Conservation (phyloP, 1,284 basidiomycete genomes). For the Cryptococcus sp. region DNA sequence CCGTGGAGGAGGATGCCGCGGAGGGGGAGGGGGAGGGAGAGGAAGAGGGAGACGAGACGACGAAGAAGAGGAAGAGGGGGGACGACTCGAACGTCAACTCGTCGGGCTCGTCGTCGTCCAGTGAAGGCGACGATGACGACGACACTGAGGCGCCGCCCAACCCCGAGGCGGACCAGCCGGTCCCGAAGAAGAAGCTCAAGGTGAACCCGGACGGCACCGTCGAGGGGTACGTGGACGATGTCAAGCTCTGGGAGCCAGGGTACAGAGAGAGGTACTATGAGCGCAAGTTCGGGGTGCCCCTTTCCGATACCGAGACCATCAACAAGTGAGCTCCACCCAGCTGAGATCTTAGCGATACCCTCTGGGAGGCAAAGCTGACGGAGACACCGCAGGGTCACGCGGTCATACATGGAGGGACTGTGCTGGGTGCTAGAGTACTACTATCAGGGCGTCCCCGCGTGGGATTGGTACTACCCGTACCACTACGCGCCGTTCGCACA, state of each 20-base stretch:
- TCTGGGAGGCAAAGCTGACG: constrained; percentile 1
- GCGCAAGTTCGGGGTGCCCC: constrained; percentile 84
- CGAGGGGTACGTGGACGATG: constrained; percentile 73
- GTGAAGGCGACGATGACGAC: constrained; percentile 57
- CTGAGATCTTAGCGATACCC: no score
- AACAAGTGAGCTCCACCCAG: constrained; percentile 66
- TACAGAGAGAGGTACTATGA: constrained; percentile 94
- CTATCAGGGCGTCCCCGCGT: constrained; percentile 97
- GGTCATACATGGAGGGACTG: constrained; percentile 86
- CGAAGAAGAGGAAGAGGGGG: constrained; percentile 13
- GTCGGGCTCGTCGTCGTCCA: constrained; percentile 51
- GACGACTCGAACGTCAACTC: constrained; percentile 33
- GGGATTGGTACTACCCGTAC: constrained; percentile 99
- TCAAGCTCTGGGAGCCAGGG: constrained; percentile 90
- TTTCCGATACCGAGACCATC: constrained; percentile 68
- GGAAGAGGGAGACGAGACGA: neutral
- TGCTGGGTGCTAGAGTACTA: constrained; percentile 98
- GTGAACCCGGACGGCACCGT: constrained; percentile 69
- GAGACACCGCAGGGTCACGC: constrained; percentile 62
- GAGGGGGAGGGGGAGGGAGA: constrained; percentile 10
- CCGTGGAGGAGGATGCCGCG: constrained; percentile 9
- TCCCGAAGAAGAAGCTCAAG: constrained; percentile 58
- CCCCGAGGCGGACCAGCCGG: constrained; percentile 51
- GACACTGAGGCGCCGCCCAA: constrained; percentile 44
- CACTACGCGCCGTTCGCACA: constrained; percentile 98